Conservation (phyloP, 169 alveolate species). For the Plasmodium falciparum region DNA sequence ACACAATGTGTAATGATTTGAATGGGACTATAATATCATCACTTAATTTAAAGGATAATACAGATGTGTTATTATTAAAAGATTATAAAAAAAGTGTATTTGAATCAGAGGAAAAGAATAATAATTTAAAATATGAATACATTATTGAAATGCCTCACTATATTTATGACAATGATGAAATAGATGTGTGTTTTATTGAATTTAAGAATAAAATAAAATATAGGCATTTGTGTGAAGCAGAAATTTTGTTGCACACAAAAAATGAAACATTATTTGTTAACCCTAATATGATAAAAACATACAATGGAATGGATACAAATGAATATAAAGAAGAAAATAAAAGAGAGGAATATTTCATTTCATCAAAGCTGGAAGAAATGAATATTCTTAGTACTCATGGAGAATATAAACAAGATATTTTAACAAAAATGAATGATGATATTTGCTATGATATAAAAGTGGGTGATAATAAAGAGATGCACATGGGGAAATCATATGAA, state of each 20-base stretch:
- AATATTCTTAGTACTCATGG: conserved; percentile 31
- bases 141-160: conserved; percentile 32
- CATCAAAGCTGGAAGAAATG: conserved; percentile 11
- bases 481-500: no score
- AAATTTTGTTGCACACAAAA: not conserved
- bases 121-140: conserved; percentile 24
- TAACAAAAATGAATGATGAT: no score
- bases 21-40: no score
- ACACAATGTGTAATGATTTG: no score
- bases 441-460: no score
- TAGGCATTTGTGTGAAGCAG: conserved; percentile 26
- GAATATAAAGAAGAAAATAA: conserved; percentile 14
- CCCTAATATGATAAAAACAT: conserved; percentile 10
- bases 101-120: conserved; percentile 10
- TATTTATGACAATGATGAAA: conserved; percentile 44
- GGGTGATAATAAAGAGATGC: no score
- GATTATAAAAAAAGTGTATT: conserved; percentile 1
- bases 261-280: conserved; percentile 2
- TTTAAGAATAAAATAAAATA: conserved; percentile 25
- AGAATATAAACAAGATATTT: conserved; percentile 4
- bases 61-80: no score
- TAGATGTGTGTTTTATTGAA: conserved; percentile 50
- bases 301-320: not conserved
- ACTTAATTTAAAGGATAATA: no score
- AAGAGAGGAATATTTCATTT: not conserved